Conservation (phyloP, 352 stramenopile species). For the Phytopythium vexans region DNA sequence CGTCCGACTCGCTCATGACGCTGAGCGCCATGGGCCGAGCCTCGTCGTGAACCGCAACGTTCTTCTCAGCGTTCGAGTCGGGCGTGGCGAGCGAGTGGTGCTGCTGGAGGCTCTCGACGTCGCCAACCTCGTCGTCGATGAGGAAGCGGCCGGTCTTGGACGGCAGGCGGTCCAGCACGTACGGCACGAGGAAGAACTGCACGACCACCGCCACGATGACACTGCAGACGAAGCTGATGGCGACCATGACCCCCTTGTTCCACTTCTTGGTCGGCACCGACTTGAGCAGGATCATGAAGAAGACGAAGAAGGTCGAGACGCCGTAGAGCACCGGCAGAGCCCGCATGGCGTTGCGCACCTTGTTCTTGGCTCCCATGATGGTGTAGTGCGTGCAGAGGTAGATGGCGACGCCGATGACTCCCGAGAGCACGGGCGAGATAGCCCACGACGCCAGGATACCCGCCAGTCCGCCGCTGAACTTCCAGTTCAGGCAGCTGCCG, state of each 20-base stretch:
- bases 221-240: slow-evolving; percentile 1
- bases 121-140: slow-evolving; percentile 6
- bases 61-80: slow-evolving; percentile 1
- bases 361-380: slow-evolving; percentile 38
- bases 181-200: slow-evolving; percentile 20
- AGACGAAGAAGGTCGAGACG: slow-evolving; percentile 42
- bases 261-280: slow-evolving; percentile 6
- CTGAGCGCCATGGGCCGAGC: not conserved
- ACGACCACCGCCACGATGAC: slow-evolving; percentile 6
- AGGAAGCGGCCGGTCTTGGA: slow-evolving; percentile 16
- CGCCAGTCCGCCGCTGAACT: slow-evolving; percentile 19
- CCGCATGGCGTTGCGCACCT: slow-evolving; percentile 26
- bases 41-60: not conserved
- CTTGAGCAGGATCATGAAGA: slow-evolving; percentile 50
- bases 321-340: slow-evolving; percentile 47
- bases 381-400: slow-evolving; percentile 48
- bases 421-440: slow-evolving; percentile 52
- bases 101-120: slow-evolving; percentile 4
- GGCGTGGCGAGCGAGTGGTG: slow-evolving; percentile 7
- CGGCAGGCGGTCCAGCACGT: slow-evolving; percentile 13
- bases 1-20: slow-evolving; percentile 11
- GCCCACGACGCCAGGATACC: slow-evolving; percentile 75
- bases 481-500: slow-evolving; percentile 31
- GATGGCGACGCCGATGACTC: slow-evolving; percentile 40
- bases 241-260: slow-evolving; percentile 9